Percentiles rank a stretch among this genome's conserved stretches.
phyloP scores from a whole-genome alignment of 2,329 filamentous ascomycete genomes.

The Elsinoe fawcettii region DNA sequence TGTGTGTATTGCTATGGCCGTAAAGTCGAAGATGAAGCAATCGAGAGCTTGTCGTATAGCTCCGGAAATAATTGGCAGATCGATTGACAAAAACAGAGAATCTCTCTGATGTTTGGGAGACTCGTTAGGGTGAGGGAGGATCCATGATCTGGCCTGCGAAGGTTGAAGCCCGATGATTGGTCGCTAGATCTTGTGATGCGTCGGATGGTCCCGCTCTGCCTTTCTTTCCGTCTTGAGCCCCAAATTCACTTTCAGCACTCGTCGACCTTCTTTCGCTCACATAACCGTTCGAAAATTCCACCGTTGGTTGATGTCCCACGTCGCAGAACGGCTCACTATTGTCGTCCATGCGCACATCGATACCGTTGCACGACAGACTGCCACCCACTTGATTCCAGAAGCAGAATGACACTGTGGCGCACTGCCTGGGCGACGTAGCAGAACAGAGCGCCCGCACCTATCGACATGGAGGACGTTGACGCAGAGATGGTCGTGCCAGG shows the following conservation, averaged over 20 bases:
- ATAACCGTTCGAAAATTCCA: constrained; percentile 7
- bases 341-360: constrained; percentile 9
- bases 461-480: not conserved
- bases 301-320: constrained; percentile 11
- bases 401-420: constrained; percentile 1
- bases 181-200: not conserved
- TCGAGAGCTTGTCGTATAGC: not conserved
- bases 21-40: not conserved
- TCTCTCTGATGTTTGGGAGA: not conserved
- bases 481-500: not conserved
- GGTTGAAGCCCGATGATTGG: not conserved
- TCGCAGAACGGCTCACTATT: constrained; percentile 13
- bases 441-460: not conserved
- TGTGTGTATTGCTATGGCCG: not conserved
- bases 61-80: not conserved
- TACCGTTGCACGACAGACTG: not conserved
- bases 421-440: constrained; percentile 6
- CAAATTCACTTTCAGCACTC: not conserved
- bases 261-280: not conserved
- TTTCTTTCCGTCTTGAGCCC: constrained; percentile 11
- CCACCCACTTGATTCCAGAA: constrained; percentile 3
- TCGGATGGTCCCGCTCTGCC: constrained; percentile 3
- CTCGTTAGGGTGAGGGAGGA: constrained; percentile 1
- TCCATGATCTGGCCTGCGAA: not conserved
- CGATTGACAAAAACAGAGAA: constrained; percentile 7